A percentile compares a stretch with the other conserved stretches of the same genome.
These are phyloP conservation scores for Fragilariopsis cylindrus DNA, from an alignment of 108 stramenopile genomes.

Conservation along the genomic window DNA sequence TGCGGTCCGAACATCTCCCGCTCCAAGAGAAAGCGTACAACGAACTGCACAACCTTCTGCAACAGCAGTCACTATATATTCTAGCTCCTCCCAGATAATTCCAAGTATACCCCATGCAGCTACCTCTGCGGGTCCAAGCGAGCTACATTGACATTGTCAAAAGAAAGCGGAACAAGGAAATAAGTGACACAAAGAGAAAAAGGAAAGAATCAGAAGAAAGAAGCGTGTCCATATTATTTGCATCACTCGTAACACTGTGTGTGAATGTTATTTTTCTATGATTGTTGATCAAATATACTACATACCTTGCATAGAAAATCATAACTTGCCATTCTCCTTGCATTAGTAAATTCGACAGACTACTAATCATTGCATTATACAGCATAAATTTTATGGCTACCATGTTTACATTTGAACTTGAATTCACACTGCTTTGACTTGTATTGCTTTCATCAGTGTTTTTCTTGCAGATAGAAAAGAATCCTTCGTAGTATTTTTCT, in stretches of 20 bases:
- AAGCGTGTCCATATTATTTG: too few species aligned
- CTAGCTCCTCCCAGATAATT: slow-evolving; percentile 40
- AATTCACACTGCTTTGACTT: too few species aligned
- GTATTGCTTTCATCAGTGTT: too few species aligned
- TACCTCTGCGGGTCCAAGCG: slow-evolving; percentile 50
- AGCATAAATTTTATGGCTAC: background rate
- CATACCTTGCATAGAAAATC: slow-evolving; percentile 54
- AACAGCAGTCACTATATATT: slow-evolving; percentile 37
- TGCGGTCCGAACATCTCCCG: slow-evolving; percentile 43
- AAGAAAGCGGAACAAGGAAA: background rate
- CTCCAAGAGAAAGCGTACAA: slow-evolving; percentile 56
- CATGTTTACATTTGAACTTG: background rate
- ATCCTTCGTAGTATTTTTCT: slow-evolving; percentile 11
- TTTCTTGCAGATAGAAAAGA: background rate
- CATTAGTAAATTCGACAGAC: background rate
- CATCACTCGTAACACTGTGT: too few species aligned
- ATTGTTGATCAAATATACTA: too few species aligned
- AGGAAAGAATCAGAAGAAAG: too few species aligned
- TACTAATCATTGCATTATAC: background rate
- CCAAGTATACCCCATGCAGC: slow-evolving; percentile 54
- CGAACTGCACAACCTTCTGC: slow-evolving; percentile 63
- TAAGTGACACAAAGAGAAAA: background rate
- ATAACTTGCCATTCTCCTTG: slow-evolving; percentile 49
- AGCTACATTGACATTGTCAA: background rate
- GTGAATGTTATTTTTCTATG: too few species aligned